Evolutionary conservation across 805 yeast species (phyloP), one percentile per base, ranked within the genome.

Genomic region (Dipodascopsis uninucleata): DNA sequence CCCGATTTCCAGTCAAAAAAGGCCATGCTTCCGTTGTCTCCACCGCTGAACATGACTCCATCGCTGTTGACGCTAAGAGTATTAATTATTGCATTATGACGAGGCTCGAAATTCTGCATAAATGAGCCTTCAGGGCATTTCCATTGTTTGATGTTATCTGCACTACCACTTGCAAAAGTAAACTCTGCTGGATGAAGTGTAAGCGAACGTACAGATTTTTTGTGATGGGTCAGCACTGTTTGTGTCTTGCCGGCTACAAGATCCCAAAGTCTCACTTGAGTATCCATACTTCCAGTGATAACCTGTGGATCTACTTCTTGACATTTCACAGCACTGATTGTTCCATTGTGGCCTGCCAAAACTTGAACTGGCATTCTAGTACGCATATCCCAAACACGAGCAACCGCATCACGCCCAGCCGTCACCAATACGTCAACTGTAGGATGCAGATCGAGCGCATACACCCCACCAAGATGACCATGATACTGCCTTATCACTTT

Each of bases 381-480:
- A 47, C 98, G 72, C 44, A 93, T 81, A 64, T 93, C 99, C 99
- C 99, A 93, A 3, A 88, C 82, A 42, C 94, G 71, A 0, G 88
- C 82, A 0, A 85, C 82, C 3, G 86, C 74, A 63, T 93, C 99
- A 47, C 96, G 69, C 17, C 97, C 94, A 4, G 88, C 98, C 3
- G 95, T 83, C 6, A 83, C 85, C 10, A 88, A 64, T 5, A 90
- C 67, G 56, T 89, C 95, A 21, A 89, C 65, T 3, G 87, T 85
- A 0, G 97, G 97, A 61, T 90, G 97, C 12, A 88, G 61, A 46
- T 81, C 90, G 33, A 89, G 71, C 0, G 94, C 72, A 59, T 86
- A 87, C 1, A 93, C 85, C 3, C 95, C 94, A 24, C 95, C 85
- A 21, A 86, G 71, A 67, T 93, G 98, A 3, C 98, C 99, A 66